Evolutionary conservation across 352 stramenopile species (phyloP), one percentile per base, ranked within the genome.

Genomic region (Pythium volutum): DNA sequence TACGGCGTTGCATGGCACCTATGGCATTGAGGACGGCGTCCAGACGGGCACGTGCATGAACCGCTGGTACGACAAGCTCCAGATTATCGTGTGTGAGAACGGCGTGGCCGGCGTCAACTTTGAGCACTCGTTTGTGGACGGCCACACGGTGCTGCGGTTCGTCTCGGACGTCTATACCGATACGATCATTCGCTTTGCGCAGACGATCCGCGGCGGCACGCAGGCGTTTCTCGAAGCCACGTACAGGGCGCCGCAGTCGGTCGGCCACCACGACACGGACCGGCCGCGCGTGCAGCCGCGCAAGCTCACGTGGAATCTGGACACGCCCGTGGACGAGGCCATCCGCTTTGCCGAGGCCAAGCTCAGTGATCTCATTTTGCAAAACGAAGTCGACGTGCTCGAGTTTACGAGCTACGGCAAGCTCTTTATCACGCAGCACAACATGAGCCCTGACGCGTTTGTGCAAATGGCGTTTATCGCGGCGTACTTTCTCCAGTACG

Each of bases 1-100:
- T 15, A 93, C 81, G n/a, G 93, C 94, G 55, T 68, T 98, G 2
- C 93, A 98, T 64, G 95, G 93, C 64, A 98, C 88, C 14, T 97
- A 98, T 67, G 79, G 77, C 58, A 85, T 98, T 55, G 72, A 71
- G 12, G 77, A 87, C 42, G 79, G 81, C 53, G 66, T 88, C 55
- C 78, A 82, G 69, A 65, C 81, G 27, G 96, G 94, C 42, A 97
- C 92, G 60, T 98, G 91, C 74, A 97, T 96, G 77, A 98, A 98
- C 69, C 90, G 96, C 31, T 99, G 95, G 95, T 98, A 98, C 75
- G 95, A 99, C 79, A 99, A 98, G 74, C 73, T 98, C 23, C 93
- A 98, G 76, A 81, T 98, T 15, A 98, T 98, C 62, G 90, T 97
- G 67, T 98, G 89, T 61, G 82, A 92, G 55, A 97, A 98, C 60